Conservation (phyloP, 2,329 filamentous ascomycete genomes). For the Pseudogymnoascus destructans region DNA sequence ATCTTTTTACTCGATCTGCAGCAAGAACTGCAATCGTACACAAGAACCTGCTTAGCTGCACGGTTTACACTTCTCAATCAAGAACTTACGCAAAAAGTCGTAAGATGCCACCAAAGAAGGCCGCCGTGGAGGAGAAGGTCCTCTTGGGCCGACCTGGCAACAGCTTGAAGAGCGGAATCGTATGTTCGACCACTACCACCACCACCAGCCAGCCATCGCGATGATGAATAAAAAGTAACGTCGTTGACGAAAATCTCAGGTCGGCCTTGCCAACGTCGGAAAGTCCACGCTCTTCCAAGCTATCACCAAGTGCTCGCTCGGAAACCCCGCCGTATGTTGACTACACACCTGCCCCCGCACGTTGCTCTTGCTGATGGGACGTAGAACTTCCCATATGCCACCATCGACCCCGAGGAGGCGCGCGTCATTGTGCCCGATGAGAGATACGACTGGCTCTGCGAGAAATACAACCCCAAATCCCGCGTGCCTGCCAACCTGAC, state of each 20-base stretch:
- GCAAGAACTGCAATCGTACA: conserved; percentile 34
- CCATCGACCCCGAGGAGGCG: conserved; percentile 96
- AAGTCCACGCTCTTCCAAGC: conserved; percentile 99
- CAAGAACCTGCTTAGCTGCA: conserved; percentile 27
- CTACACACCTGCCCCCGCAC: conserved; percentile 11
- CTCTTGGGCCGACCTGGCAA: conserved; percentile 92
- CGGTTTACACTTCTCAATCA: conserved; percentile 32
- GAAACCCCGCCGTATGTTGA: conserved; percentile 78
- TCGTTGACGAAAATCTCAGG: conserved; percentile 37
- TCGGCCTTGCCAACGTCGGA: conserved; percentile 96
- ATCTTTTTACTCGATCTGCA: conserved; percentile 37
- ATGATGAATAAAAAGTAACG: conserved; percentile 8
- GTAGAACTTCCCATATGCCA: conserved; percentile 96
- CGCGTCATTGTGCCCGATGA: conserved; percentile 94
- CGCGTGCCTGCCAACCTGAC: conserved; percentile 94
- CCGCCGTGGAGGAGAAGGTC: conserved; percentile 84
- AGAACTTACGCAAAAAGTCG: conserved; percentile 45
- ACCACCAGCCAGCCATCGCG: conserved; percentile 16
- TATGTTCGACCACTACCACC: conserved; percentile 34
- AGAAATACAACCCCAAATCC: conserved; percentile 97
- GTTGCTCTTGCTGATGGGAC: conserved; percentile 24
- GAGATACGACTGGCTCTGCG: conserved; percentile 86
- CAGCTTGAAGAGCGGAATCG: conserved; percentile 98
- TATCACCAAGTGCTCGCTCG: conserved; percentile 93
- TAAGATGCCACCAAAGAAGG: conserved; percentile 95